phyloP scores from a whole-genome alignment of 306 rosid genomes.

The Pterocarpus santalinus region DNA sequence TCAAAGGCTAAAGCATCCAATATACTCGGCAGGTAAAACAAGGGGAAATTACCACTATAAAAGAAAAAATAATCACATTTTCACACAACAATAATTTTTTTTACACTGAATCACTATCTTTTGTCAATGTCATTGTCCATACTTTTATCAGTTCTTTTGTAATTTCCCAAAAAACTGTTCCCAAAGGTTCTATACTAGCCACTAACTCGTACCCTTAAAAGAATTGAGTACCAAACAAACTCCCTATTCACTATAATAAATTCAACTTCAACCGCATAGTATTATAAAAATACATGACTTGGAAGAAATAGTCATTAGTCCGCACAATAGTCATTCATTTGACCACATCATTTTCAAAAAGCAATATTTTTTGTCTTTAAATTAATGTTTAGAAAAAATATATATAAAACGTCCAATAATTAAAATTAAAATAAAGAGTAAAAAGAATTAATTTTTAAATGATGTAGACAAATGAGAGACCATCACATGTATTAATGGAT shows the following conservation, averaged over 20 bases:
- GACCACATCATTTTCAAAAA: no score
- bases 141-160: constrained; percentile 1
- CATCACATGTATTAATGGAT: not conserved
- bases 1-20: not conserved
- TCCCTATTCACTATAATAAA: not conserved
- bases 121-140: not conserved
- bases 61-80: not conserved
- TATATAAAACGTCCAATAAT: not conserved
- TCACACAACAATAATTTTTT: no score
- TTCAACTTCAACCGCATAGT: constrained; percentile 9
- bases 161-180: not conserved
- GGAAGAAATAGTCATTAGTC: not conserved
- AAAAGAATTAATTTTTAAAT: not conserved
- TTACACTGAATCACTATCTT: not conserved
- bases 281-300: not conserved
- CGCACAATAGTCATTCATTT: no score
- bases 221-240: no score
- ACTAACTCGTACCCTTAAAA: no score
- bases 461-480: not conserved
- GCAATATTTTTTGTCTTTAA: no score
- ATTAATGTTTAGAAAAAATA: not conserved
- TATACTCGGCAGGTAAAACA: not conserved
- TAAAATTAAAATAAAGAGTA: not conserved
- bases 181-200: constrained; percentile 6
- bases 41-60: not conserved